These are phyloP conservation scores for Conringia planisiliqua DNA, from an alignment of 345 rosid species.

Conservation along the genomic window DNA sequence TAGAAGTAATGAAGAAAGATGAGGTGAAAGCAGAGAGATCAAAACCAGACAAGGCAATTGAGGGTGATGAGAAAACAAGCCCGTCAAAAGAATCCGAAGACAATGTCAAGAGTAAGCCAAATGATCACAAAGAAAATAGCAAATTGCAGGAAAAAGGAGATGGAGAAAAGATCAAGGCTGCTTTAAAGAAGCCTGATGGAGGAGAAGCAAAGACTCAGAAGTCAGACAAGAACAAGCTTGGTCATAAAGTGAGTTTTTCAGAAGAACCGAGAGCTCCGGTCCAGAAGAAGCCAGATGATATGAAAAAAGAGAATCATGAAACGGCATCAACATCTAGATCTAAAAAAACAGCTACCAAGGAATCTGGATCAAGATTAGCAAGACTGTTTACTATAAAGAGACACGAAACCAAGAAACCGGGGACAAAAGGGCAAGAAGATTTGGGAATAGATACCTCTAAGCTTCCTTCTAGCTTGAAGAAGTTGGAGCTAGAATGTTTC, in stretches of 20 bases:
- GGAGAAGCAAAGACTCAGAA: constrained; percentile 12
- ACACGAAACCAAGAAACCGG: neutral
- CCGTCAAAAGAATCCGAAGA: neutral
- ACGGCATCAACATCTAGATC: neutral
- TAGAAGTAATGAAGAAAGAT: neutral
- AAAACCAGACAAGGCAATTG: neutral
- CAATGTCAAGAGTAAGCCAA: neutral
- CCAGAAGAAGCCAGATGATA: neutral
- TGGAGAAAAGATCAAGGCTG: neutral
- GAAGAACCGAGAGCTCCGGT: neutral
- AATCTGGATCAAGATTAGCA: neutral
- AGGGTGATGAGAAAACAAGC: neutral
- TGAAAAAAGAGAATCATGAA: neutral
- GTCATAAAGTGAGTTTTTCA: constrained; percentile 11
- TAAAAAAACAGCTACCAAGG: neutral
- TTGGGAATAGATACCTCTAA: neutral
- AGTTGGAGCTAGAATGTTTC: constrained; percentile 38
- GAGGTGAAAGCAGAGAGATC: constrained; percentile 3
- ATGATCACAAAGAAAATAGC: constrained; percentile 3
- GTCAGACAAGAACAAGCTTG: neutral
- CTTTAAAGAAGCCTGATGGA: constrained; percentile 4
- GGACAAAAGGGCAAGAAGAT: neutral
- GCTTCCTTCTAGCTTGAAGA: constrained; percentile 29
- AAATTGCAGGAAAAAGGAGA: constrained; percentile 13
- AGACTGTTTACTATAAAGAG: neutral